These are phyloP conservation scores for Colletotrichum phormii DNA, from an alignment of 2,329 filamentous ascomycete genomes.

Conservation along the genomic window DNA sequence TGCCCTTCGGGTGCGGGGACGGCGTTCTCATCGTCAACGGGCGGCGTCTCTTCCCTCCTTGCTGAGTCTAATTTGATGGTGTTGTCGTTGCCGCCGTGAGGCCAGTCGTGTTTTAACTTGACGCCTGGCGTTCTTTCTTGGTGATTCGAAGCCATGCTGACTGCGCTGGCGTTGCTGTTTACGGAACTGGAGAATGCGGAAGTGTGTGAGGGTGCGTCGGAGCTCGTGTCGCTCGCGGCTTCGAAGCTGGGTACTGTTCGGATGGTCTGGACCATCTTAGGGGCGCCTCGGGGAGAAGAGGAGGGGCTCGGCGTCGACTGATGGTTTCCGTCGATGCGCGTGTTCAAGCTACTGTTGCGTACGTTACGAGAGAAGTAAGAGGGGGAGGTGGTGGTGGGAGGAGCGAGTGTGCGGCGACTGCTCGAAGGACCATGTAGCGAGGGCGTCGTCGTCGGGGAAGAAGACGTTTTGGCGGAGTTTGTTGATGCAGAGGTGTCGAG, in stretches of 20 bases:
- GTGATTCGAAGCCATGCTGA: constrained; percentile 54
- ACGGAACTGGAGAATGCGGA: constrained; percentile 68
- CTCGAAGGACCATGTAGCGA: constrained; percentile 41
- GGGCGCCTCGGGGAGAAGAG: constrained; percentile 41
- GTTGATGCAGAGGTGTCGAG: constrained; percentile 10
- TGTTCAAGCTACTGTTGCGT: constrained; percentile 52
- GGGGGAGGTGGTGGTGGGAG: constrained; percentile 44
- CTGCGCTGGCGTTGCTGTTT: constrained; percentile 64
- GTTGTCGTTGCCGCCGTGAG: constrained; percentile 18
- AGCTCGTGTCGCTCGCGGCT: constrained; percentile 57
- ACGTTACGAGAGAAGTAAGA: constrained; percentile 41
- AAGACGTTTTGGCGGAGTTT: not conserved
- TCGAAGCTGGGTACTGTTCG: constrained; percentile 69
- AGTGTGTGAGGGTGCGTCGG: constrained; percentile 52
- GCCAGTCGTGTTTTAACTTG: constrained; percentile 49
- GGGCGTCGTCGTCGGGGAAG: constrained; percentile 4
- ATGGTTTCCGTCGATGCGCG: constrained; percentile 43
- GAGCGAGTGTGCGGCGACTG: constrained; percentile 46
- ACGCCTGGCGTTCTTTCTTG: constrained; percentile 46
- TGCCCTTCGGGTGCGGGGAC: constrained; percentile 48
- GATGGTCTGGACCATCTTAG: constrained; percentile 60
- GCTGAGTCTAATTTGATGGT: constrained; percentile 14
- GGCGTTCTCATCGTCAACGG: constrained; percentile 28
- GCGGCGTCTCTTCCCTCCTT: constrained; percentile 24
- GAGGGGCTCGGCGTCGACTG: constrained; percentile 38